Evolutionary conservation across 2,329 filamentous ascomycete genomes (phyloP).

Genomic region (Fusarium lateritium): DNA sequence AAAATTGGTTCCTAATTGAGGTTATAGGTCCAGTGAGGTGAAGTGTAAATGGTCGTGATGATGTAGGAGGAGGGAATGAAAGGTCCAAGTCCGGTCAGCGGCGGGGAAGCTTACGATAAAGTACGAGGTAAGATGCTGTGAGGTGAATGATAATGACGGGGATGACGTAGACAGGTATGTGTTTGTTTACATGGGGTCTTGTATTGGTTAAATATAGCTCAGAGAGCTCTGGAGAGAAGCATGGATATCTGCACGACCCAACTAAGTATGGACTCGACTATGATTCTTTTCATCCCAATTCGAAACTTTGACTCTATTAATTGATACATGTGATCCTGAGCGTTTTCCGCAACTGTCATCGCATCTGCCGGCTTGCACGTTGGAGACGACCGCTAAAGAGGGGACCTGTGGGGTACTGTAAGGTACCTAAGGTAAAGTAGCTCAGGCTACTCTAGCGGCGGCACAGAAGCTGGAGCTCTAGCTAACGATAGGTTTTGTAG

Average conservation of each 20-base stretch:
- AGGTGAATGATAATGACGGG: constrained; percentile 19
- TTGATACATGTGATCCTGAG: constrained; percentile 28
- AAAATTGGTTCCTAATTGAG: constrained; percentile 3
- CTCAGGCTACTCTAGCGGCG: constrained; percentile 2
- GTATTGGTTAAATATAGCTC: constrained; percentile 18
- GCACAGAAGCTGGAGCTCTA: constrained; percentile 7
- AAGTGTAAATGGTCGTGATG: constrained; percentile 19
- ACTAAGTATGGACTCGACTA: not conserved
- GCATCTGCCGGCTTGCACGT: constrained; percentile 4
- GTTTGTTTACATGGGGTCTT: constrained; percentile 26
- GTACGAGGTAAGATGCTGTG: constrained; percentile 39
- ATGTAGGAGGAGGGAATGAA: constrained; percentile 30
- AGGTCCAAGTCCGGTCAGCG: constrained; percentile 28
- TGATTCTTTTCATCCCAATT: not conserved
- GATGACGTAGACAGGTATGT: constrained; percentile 41
- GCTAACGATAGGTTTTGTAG: not conserved
- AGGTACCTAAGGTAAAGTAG: constrained; percentile 8
- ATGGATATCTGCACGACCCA: not conserved
- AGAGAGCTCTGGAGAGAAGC: constrained; percentile 1
- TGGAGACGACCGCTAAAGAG: constrained; percentile 17
- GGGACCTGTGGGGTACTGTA: constrained; percentile 37
- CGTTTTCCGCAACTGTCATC: not conserved
- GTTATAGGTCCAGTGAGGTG: not conserved
- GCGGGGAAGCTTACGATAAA: constrained; percentile 40
- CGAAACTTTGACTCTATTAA: constrained; percentile 4